These are phyloP conservation scores for Spirogloea muscicola DNA, from an alignment of 139 green algal genomes.

Conservation along the genomic window DNA sequence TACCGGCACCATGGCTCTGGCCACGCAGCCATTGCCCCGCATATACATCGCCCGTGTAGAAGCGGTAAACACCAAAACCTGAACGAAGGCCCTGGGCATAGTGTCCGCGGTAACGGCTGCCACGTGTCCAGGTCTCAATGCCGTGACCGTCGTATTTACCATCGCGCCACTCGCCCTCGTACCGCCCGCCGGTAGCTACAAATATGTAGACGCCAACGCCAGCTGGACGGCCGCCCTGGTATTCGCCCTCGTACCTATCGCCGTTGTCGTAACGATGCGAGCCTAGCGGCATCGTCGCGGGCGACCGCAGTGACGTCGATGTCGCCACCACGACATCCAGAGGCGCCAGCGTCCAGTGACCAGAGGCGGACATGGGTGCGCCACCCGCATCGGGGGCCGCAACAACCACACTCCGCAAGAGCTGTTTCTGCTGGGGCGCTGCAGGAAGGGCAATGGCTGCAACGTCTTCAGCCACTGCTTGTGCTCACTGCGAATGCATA, in stretches of 20 bases:
- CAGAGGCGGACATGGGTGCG: too few relatives aligned
- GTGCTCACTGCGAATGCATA: too few relatives aligned
- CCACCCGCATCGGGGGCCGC: too few relatives aligned
- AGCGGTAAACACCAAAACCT: slow-evolving; percentile 44
- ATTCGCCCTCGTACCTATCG: slow-evolving; percentile 45
- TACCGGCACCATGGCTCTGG: slow-evolving; percentile 44
- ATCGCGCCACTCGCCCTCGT: slow-evolving; percentile 45
- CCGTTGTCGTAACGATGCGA: too few relatives aligned
- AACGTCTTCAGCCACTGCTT: too few relatives aligned
- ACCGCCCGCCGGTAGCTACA: slow-evolving; percentile 30
- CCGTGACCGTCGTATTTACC: slow-evolving; percentile 47
- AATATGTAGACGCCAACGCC: slow-evolving; percentile 42
- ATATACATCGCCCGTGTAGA: slow-evolving; percentile 48
- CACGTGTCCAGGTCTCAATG: slow-evolving; percentile 39
- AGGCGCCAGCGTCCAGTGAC: too few relatives aligned
- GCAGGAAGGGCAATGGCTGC: too few relatives aligned
- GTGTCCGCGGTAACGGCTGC: slow-evolving; percentile 41
- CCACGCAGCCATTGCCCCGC: slow-evolving; percentile 33
- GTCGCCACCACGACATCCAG: too few relatives aligned
- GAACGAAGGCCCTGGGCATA: slow-evolving; percentile 36
- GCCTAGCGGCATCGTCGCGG: too few relatives aligned
- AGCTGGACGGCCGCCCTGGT: slow-evolving; percentile 34
- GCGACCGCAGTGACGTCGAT: too few relatives aligned
- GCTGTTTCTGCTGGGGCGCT: too few relatives aligned
- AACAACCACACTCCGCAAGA: too few relatives aligned